Evolutionary conservation across 1,284 basidiomycete genomes (phyloP).

Genomic region (Tilletia horrida): DNA sequence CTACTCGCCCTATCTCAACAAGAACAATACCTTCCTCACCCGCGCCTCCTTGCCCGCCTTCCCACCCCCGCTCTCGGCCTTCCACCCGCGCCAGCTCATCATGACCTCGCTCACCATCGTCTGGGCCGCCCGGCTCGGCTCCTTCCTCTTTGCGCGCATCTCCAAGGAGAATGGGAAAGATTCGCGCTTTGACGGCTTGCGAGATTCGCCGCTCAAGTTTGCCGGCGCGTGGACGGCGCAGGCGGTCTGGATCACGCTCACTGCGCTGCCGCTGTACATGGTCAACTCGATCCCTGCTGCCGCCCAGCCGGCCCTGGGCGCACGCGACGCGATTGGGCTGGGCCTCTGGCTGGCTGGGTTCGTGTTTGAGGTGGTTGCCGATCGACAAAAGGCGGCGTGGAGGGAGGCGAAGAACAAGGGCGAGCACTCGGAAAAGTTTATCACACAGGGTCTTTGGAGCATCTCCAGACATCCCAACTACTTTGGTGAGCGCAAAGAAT

Average conservation of each 20-base stretch:
- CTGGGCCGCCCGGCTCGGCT: constrained; percentile 67
- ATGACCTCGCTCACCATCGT: constrained; percentile 62
- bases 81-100: constrained; percentile 66
- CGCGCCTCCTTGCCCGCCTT: constrained; percentile 22
- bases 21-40: constrained; percentile 49
- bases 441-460: constrained; percentile 69
- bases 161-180: constrained; percentile 61
- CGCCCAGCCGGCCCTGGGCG: constrained; percentile 63
- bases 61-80: constrained; percentile 56
- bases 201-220: constrained; percentile 65
- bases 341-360: constrained; percentile 60
- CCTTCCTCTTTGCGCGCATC: constrained; percentile 64
- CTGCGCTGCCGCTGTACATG: constrained; percentile 60
- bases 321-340: constrained; percentile 64
- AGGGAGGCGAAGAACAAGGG: constrained; percentile 65
- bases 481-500: constrained; percentile 62
- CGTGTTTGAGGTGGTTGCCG: constrained; percentile 54
- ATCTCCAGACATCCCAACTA: constrained; percentile 70
- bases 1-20: constrained; percentile 59
- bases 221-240: constrained; percentile 69
- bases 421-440: constrained; percentile 71
- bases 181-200: constrained; percentile 69
- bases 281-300: constrained; percentile 65
- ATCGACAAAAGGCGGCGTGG: constrained; percentile 71
- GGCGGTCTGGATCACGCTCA: constrained; percentile 70